Percentiles rank a stretch among this genome's conserved stretches.
Conservation (phyloP, 495 filamentous ascomycete species). For the Xylaria sp. region DNA sequence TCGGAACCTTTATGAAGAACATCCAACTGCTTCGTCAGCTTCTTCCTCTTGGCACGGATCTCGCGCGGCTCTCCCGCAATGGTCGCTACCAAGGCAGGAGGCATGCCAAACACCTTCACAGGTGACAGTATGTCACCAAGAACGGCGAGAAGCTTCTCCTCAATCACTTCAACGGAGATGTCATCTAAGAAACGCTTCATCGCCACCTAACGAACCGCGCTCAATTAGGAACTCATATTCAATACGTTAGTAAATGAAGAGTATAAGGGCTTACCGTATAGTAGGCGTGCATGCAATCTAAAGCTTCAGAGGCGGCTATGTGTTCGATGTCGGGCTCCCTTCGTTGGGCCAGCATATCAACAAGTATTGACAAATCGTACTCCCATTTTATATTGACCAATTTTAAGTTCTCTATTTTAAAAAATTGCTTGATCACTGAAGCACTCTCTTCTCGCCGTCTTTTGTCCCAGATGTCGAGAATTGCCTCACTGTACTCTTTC, state of each 20-base stretch:
- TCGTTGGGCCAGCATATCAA: constrained; percentile 31
- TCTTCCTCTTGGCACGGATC: constrained; percentile 53
- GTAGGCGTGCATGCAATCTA: constrained; percentile 59
- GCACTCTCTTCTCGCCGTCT: constrained; percentile 1
- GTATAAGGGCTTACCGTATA: constrained; percentile 48
- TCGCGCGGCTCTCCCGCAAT: constrained; percentile 65
- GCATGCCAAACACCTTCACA: constrained; percentile 34
- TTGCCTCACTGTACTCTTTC: constrained; percentile 56
- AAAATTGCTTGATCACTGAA: neutral
- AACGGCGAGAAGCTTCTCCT: constrained; percentile 60
- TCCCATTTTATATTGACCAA: constrained; percentile 27
- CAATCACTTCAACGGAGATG: constrained; percentile 63
- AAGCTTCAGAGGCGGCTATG: constrained; percentile 52
- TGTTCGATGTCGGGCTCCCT: constrained; percentile 49
- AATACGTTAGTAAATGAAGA: neutral
- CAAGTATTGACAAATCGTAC: constrained; percentile 38
- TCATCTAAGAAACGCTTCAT: constrained; percentile 68
- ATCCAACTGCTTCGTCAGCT: constrained; percentile 58
- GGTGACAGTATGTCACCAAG: constrained; percentile 50
- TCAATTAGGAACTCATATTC: constrained; percentile 28
- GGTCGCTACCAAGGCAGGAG: constrained; percentile 50
- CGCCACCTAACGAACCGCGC: constrained; percentile 56
- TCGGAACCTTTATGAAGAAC: constrained; percentile 57
- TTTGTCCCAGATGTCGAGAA: neutral
- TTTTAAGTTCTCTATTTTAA: constrained; percentile 43